These are phyloP conservation scores for Paecilomyces dactylethromorphus DNA, from an alignment of 2,329 filamentous ascomycete species.

Conservation along the genomic window DNA sequence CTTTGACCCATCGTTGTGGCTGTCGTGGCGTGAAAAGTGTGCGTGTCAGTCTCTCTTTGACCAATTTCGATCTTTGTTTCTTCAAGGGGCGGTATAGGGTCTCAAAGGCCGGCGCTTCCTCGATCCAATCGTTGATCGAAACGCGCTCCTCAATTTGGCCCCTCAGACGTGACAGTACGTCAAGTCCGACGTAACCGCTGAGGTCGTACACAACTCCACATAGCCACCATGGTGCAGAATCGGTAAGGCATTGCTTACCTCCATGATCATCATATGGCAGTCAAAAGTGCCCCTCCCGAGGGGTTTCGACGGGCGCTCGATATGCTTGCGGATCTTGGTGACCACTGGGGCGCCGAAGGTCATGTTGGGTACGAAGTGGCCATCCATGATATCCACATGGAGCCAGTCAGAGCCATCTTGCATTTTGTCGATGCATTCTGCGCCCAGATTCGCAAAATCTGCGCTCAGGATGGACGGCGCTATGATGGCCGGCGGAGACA, in stretches of 20 bases:
- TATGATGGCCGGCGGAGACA: conserved; percentile 90
- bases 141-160: not conserved
- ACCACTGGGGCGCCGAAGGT: conserved; percentile 95
- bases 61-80: not conserved
- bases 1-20: conserved; percentile 97
- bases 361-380: conserved; percentile 97
- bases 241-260: conserved; percentile 52
- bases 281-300: conserved; percentile 89
- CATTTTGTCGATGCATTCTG: conserved; percentile 82
- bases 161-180: not conserved
- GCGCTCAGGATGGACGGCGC: conserved; percentile 97
- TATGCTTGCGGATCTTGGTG: conserved; percentile 82
- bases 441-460: conserved; percentile 84
- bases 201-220: not conserved
- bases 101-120: not conserved
- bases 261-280: conserved; percentile 99
- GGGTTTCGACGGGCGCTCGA: conserved; percentile 63
- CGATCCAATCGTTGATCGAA: not conserved
- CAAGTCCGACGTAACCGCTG: not conserved
- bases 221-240: not conserved
- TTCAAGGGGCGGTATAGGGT: not conserved
- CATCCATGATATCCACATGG: conserved; percentile 97
- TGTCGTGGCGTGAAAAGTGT: conserved; percentile 25
- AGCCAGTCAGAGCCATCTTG: conserved; percentile 83
- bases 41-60: conserved; percentile 1